Base-by-base conservation (phyloP, 495 filamentous ascomycete genomes). In the Lichenothelia convexa region DNA sequence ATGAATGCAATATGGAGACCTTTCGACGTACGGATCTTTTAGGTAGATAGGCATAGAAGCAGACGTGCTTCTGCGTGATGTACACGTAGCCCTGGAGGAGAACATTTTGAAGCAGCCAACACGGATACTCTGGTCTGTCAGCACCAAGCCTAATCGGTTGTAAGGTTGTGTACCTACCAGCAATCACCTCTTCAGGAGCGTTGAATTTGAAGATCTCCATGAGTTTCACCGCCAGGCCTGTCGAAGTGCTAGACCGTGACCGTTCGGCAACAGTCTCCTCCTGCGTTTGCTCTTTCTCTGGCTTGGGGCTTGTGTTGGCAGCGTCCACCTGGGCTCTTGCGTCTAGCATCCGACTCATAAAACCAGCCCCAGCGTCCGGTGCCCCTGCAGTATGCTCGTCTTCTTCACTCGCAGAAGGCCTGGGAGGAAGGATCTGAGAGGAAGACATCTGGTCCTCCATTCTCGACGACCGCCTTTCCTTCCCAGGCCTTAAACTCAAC, bases 71-170 rank as follows among this genome's bases (percentile, higher is more conserved):
- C 36, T 78, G 67, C 0, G 91, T 95, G 50, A 97, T 82, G 61
- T 95, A 97, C 78, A 97, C 79, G 53, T 91, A 93, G 2, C 89
- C 89, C 49, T 92, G 82, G 11, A 95, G 67, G 7, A 95, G 64
- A 39, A 94, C 83, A 54, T 78, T 93, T 51, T 94, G 84, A 26
- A 97, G 60, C 21, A 94, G 61, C 68, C 85, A 93, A 60, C 89
- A 94, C 17, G 87, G 80, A 48, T 93, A 97, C 60, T 97, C 89
- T 72, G 55, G 2, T 1, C 1, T 15, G 29, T 53, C 29, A 50
- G 45, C 23, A 6, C 9, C 13, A 11, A 33, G 5, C 40, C 21
- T 3, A 30, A 41, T 43, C 33, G 4, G 3, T 27, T 20, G 22
- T 32, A 5, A 17, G 34, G 12, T 17, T 18, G 17, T 15, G 15